phyloP scores from a whole-genome alignment of 371 early-diverging fungal genomes.

The Circinella umbellata region DNA sequence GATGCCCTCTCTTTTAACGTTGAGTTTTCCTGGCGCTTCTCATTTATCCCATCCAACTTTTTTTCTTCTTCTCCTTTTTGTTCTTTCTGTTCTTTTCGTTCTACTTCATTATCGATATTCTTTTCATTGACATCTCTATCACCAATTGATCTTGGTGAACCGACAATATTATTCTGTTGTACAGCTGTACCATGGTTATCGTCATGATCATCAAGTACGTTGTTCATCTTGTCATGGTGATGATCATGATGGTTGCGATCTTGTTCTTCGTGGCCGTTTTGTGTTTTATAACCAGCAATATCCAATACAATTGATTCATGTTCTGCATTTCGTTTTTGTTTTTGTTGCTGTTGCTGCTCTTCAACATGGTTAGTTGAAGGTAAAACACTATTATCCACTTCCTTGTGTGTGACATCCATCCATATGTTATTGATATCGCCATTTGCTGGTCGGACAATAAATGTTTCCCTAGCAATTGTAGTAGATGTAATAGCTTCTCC shows the following conservation, averaged over 20 bases:
- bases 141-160: too few relatives aligned
- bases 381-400: slow-evolving; percentile 22
- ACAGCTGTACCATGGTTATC: too few relatives aligned
- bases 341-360: slow-evolving; percentile 4
- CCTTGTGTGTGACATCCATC: slow-evolving; percentile 52
- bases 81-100: background rate
- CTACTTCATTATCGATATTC: too few relatives aligned
- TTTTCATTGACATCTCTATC: too few relatives aligned
- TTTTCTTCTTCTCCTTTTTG: background rate
- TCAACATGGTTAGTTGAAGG: background rate
- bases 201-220: too few relatives aligned
- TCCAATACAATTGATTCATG: slow-evolving; percentile 57
- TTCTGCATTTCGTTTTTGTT: slow-evolving; percentile 23
- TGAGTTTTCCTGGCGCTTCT: too few relatives aligned
- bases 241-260: background rate
- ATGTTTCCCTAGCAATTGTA: slow-evolving; percentile 50
- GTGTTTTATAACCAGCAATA: slow-evolving; percentile 67
- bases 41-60: background rate
- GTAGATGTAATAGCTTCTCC: slow-evolving; percentile 47
- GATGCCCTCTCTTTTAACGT: background rate
- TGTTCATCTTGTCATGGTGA: background rate
- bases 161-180: background rate
- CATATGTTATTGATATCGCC: slow-evolving; percentile 42
- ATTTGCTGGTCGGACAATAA: slow-evolving; percentile 49
- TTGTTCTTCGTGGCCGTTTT: slow-evolving; percentile 20